phyloP scores from a whole-genome alignment of 768 basidiomycete species.

The Pleurotus tuber-regium region DNA sequence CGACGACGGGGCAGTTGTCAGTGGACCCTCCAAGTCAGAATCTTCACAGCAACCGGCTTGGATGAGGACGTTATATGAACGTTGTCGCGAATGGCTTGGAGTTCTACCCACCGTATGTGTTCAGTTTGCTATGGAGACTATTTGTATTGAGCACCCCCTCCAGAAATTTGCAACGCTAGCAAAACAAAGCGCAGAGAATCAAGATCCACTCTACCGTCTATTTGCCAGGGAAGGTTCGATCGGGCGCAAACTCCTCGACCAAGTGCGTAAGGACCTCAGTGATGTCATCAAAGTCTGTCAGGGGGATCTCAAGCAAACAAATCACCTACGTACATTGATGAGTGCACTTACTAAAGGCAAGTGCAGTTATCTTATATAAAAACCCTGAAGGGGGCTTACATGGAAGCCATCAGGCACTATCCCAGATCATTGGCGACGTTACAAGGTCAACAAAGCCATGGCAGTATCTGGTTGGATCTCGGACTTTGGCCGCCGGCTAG shows the following conservation, averaged over 20 bases:
- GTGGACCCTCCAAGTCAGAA: constrained; percentile 61
- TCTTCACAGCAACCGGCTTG: constrained; percentile 84
- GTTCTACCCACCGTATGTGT: constrained; percentile 69
- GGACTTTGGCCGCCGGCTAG: constrained; percentile 75
- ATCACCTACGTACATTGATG: constrained; percentile 90
- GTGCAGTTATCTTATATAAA: constrained; percentile 15
- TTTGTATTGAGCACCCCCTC: not conserved
- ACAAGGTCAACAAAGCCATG: constrained; percentile 83
- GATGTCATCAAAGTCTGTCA: constrained; percentile 84
- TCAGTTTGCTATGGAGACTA: constrained; percentile 6
- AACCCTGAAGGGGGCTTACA: too few relatives aligned
- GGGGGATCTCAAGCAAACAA: constrained; percentile 91
- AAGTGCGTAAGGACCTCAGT: constrained; percentile 77
- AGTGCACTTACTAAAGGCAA: constrained; percentile 86
- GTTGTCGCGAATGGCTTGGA: constrained; percentile 81
- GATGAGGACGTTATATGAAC: constrained; percentile 85
- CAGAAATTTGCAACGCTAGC: constrained; percentile 65
- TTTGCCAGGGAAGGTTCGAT: constrained; percentile 87
- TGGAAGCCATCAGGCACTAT: constrained; percentile 71
- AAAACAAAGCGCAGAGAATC: constrained; percentile 65
- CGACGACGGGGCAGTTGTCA: constrained; percentile 57
- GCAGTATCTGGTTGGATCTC: constrained; percentile 84
- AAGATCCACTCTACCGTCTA: constrained; percentile 85
- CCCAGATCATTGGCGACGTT: constrained; percentile 83
- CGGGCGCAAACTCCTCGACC: constrained; percentile 73